Evolutionary conservation across 768 basidiomycete species (phyloP).

Genomic region (Crassisporium funariophilum): DNA sequence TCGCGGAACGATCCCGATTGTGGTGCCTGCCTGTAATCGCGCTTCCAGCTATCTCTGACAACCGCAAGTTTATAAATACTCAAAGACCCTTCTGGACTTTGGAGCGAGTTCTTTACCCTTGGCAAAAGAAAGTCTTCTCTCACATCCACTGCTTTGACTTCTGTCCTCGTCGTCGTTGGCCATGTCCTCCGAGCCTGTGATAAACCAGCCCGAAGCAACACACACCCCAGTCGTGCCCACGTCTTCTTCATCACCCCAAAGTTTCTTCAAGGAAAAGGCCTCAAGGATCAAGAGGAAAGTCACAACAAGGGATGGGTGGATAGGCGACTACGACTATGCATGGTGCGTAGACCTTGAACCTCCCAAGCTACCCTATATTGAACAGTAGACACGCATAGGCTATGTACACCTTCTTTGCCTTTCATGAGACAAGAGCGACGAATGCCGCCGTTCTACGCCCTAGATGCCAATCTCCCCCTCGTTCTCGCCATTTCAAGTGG

Average conservation of each 20-base stretch:
- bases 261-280: constrained; percentile 17
- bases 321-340: constrained; percentile 82
- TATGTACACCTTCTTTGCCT: constrained; percentile 71
- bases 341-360: no score
- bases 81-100: no score
- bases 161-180: no score
- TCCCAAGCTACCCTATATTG: no score
- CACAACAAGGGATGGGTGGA: constrained; percentile 64
- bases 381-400: constrained; percentile 29
- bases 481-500: constrained; percentile 74
- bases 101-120: no score
- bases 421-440: constrained; percentile 43
- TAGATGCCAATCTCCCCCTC: constrained; percentile 73
- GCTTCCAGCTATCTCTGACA: no score
- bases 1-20: no score
- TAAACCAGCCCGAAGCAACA: constrained; percentile 13
- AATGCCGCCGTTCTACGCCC: constrained; percentile 72
- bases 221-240: constrained; percentile 3
- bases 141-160: no score
- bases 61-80: no score
- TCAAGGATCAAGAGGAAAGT: constrained; percentile 32
- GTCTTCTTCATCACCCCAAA: constrained; percentile 10
- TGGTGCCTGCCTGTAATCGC: no score
- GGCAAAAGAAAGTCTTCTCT: no score
- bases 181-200: neutral